Conservation (phyloP, 1,284 basidiomycete species). For the Anthracocystis panici-leucophaei region DNA sequence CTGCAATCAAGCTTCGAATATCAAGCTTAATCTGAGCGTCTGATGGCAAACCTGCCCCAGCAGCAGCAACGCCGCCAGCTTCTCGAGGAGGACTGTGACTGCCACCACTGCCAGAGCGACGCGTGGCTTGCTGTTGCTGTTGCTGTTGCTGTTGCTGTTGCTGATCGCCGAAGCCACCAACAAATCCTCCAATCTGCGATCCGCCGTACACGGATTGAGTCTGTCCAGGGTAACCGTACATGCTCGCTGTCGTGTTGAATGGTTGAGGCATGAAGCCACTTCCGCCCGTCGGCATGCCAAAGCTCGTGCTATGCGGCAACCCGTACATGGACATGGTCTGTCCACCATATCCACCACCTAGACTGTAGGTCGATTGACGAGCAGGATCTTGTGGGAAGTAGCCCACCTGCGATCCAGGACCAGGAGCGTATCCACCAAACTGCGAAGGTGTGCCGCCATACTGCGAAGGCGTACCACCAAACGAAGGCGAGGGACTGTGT, state of each 20-base stretch:
- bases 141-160: constrained; percentile 17
- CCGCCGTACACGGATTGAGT: constrained; percentile 53
- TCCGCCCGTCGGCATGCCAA: constrained; percentile 30
- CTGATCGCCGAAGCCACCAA: constrained; percentile 4
- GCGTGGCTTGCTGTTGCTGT: constrained; percentile 6
- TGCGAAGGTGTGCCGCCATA: constrained; percentile 30
- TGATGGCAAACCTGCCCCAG: constrained; percentile 40
- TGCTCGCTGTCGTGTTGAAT: constrained; percentile 39
- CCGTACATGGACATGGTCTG: constrained; percentile 62
- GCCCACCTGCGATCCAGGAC: constrained; percentile 39
- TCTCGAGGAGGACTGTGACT: constrained; percentile 35
- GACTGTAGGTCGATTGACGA: constrained; percentile 53
- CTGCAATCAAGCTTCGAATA: constrained; percentile 60
- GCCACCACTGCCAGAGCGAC: constrained; percentile 21
- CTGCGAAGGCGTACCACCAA: constrained; percentile 49
- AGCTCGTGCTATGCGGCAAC: constrained; percentile 31
- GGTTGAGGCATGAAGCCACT: constrained; percentile 53
- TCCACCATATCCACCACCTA: constrained; percentile 51
- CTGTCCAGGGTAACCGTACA: constrained; percentile 49
- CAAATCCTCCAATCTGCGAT: constrained; percentile 31
- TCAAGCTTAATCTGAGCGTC: constrained; percentile 61
- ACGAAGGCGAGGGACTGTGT: constrained; percentile 56
- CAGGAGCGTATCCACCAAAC: constrained; percentile 27
- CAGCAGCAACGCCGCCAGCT: constrained; percentile 1
- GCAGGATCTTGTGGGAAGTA: constrained; percentile 52